phyloP scores from a whole-genome alignment of 192 early-diverging fungal species.

The Dispira simplex region DNA sequence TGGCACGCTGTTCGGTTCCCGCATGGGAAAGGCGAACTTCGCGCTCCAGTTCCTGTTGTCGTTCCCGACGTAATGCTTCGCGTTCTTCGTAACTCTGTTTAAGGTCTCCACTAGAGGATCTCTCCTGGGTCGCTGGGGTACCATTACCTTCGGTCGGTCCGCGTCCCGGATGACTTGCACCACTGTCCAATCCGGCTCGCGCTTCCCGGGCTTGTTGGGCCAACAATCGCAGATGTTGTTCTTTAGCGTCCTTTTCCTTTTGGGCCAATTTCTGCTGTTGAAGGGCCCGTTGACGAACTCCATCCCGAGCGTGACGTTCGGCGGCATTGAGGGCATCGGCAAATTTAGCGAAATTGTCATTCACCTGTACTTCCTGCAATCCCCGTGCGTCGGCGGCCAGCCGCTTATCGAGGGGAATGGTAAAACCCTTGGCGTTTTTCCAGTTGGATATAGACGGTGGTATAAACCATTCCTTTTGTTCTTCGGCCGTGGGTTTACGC shows the following conservation, averaged over 20 bases:
- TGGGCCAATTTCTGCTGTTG: slow-evolving; percentile 85
- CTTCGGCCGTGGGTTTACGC: slow-evolving; percentile 87
- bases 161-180: neutral
- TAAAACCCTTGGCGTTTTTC: slow-evolving; percentile 99
- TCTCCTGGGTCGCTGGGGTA: slow-evolving; percentile 13
- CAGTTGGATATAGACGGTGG: slow-evolving; percentile 99
- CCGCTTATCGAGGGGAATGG: slow-evolving; percentile 97
- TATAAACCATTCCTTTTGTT: slow-evolving; percentile 94
- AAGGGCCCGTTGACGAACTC: slow-evolving; percentile 78
- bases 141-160: slow-evolving; percentile 12
- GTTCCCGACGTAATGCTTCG: slow-evolving; percentile 73
- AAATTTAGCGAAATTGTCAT: slow-evolving; percentile 93
- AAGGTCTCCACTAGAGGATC: slow-evolving; percentile 19
- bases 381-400: slow-evolving; percentile 94
- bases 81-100: slow-evolving; percentile 42
- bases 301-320: slow-evolving; percentile 83
- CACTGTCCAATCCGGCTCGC: slow-evolving; percentile 32
- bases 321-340: slow-evolving; percentile 88
- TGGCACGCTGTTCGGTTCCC: slow-evolving; percentile 75
- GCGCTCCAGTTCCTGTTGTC: slow-evolving; percentile 70
- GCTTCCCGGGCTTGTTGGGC: slow-evolving; percentile 96
- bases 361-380: slow-evolving; percentile 75
- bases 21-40: slow-evolving; percentile 76
- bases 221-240: slow-evolving; percentile 70
- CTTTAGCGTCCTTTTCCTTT: slow-evolving; percentile 89